A percentile compares a stretch with the other conserved stretches of the same genome.
Conservation (phyloP, 2,329 filamentous ascomycete genomes). For the Ceratocystis smalleyi region DNA sequence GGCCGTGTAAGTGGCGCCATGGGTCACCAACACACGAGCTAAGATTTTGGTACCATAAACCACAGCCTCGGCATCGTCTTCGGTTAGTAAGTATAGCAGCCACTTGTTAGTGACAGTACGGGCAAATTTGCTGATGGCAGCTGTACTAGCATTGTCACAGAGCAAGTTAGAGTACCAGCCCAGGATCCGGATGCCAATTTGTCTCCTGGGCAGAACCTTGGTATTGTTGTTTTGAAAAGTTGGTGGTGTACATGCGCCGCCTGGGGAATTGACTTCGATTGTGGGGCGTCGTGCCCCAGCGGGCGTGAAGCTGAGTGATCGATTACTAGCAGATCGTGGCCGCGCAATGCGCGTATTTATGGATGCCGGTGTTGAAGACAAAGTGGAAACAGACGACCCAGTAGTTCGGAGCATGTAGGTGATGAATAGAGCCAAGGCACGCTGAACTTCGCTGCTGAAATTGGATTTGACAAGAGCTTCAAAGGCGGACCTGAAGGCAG, state of each 20-base stretch:
- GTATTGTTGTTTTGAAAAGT: not conserved
- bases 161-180: conserved; percentile 63
- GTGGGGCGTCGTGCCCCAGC: conserved; percentile 7
- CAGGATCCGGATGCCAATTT: conserved; percentile 60
- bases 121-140: conserved; percentile 71
- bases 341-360: not conserved
- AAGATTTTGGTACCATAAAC: conserved; percentile 69
- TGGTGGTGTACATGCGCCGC: not conserved
- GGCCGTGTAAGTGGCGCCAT: conserved; percentile 64
- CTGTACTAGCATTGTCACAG: conserved; percentile 53
- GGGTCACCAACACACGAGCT: conserved; percentile 64
- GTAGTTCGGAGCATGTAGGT: conserved; percentile 71
- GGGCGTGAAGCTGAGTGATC: conserved; percentile 26
- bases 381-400: conserved; percentile 30
- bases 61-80: conserved; percentile 71
- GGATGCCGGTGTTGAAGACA: conserved; percentile 27
- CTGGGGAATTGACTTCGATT: conserved; percentile 12
- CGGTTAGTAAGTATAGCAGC: conserved; percentile 79
- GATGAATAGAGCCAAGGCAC: conserved; percentile 78
- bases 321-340: conserved; percentile 6
- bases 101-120: conserved; percentile 94
- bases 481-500: conserved; percentile 64
- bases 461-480: conserved; percentile 65
- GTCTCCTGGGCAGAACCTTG: conserved; percentile 20
- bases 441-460: conserved; percentile 68